Conservation (phyloP, 148 eudicot genomes). For the Rhododendron ferrugineum region DNA sequence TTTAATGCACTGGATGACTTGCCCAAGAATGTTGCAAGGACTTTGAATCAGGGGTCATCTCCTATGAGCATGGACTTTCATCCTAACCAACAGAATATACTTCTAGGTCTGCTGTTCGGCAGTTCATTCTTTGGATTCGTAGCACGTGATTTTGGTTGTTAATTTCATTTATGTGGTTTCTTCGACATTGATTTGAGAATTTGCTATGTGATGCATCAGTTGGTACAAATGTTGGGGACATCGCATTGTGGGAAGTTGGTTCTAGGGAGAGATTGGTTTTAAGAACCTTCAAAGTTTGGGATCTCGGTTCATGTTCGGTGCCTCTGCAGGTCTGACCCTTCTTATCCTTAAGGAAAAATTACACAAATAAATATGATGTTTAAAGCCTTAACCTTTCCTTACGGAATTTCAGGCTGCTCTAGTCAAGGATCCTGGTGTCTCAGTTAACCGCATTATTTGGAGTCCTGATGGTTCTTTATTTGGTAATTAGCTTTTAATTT, state of each 20-base stretch:
- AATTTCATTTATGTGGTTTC: constrained; percentile 7
- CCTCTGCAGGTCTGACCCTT: constrained; percentile 51
- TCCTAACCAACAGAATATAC: constrained; percentile 68
- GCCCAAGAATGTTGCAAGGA: constrained; percentile 71
- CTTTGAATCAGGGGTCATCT: constrained; percentile 64
- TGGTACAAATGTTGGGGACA: constrained; percentile 73
- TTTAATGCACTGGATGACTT: constrained; percentile 59
- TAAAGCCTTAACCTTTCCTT: background rate
- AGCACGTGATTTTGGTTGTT: background rate
- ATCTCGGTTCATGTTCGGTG: constrained; percentile 53
- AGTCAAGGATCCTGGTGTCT: constrained; percentile 67
- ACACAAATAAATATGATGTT: background rate
- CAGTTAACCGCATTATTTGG: constrained; percentile 91
- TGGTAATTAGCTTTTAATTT: constrained; percentile 39
- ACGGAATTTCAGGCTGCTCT: constrained; percentile 51
- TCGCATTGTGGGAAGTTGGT: constrained; percentile 86
- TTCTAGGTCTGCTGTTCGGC: constrained; percentile 49
- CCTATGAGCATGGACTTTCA: constrained; percentile 96
- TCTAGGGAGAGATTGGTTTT: constrained; percentile 64
- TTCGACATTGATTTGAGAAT: background rate
- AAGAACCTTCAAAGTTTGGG: constrained; percentile 72
- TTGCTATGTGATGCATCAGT: constrained; percentile 36
- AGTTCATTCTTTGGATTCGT: background rate
- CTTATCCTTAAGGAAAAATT: background rate
- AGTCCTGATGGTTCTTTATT: constrained; percentile 86